These are phyloP conservation scores for Naganishia onofrii DNA, from an alignment of 768 basidiomycete genomes.

Conservation along the genomic window DNA sequence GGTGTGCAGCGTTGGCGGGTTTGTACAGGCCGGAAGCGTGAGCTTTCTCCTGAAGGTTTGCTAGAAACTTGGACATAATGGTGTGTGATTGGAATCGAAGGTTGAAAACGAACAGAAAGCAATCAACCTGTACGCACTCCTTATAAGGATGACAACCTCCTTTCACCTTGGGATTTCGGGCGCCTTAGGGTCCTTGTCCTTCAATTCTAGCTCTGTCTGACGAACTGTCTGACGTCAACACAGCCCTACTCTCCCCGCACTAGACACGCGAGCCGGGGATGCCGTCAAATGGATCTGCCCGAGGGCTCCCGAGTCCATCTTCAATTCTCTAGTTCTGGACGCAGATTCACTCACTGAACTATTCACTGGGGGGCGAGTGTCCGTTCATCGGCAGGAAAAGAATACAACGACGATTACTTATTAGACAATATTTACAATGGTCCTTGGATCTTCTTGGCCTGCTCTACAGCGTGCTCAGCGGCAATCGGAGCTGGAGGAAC, in stretches of 20 bases:
- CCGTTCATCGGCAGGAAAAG: too few species aligned
- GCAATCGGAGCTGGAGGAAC: constrained; percentile 37
- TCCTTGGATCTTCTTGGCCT: constrained; percentile 1
- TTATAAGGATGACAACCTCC: too few species aligned
- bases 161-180: too few species aligned
- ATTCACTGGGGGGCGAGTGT: too few species aligned
- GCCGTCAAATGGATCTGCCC: neutral
- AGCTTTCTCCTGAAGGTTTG: constrained; percentile 27
- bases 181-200: too few species aligned
- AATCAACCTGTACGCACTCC: too few species aligned
- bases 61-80: constrained; percentile 23
- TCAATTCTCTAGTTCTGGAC: neutral
- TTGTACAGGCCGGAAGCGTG: constrained; percentile 30
- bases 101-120: neutral
- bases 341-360: too few species aligned
- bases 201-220: neutral
- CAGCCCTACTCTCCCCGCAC: neutral
- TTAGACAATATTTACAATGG: too few species aligned
- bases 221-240: constrained; percentile 2
- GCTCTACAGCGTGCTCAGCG: constrained; percentile 4
- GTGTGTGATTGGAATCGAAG: neutral
- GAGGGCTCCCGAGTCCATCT: neutral
- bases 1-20: neutral
- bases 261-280: neutral
- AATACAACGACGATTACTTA: too few species aligned